Evolutionary conservation across 495 filamentous ascomycete species (phyloP).

Genomic region (Talaromyces thailandensis): DNA sequence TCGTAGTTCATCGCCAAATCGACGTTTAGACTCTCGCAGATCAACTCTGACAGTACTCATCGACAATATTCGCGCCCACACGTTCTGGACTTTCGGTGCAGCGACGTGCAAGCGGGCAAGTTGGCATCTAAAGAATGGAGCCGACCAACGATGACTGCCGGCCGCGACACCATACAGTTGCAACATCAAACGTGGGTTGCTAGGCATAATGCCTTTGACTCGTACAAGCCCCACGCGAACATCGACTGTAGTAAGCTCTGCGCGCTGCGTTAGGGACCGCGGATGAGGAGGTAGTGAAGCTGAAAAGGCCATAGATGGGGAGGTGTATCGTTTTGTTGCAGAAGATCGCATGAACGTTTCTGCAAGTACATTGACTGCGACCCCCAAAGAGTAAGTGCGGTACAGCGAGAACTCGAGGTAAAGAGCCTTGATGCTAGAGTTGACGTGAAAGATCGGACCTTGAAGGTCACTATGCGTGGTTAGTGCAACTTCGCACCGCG

Average conservation of each 20-base stretch:
- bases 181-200: slow-evolving; percentile 82
- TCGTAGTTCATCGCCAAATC: slow-evolving; percentile 46
- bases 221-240: slow-evolving; percentile 71
- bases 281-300: slow-evolving; percentile 20
- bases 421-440: slow-evolving; percentile 68
- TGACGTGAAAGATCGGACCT: slow-evolving; percentile 79
- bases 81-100: slow-evolving; percentile 65
- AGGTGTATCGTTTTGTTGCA: slow-evolving; percentile 7
- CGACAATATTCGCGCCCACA: slow-evolving; percentile 80
- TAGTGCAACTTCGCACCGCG: slow-evolving; percentile 77
- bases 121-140: slow-evolving; percentile 67
- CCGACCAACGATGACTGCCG: slow-evolving; percentile 75
- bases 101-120: slow-evolving; percentile 77
- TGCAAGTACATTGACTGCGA: slow-evolving; percentile 67
- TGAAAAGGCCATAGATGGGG: slow-evolving; percentile 4
- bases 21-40: slow-evolving; percentile 63
- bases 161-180: slow-evolving; percentile 74
- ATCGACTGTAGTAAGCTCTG: slow-evolving; percentile 74
- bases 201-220: slow-evolving; percentile 78
- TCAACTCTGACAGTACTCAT: slow-evolving; percentile 74
- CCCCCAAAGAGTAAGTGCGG: slow-evolving; percentile 81
- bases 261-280: slow-evolving; percentile 21
- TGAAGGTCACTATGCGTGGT: slow-evolving; percentile 77
- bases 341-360: slow-evolving; percentile 57
- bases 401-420: slow-evolving; percentile 87